Evolutionary conservation across 1,284 basidiomycete species (phyloP), one percentile per base, ranked within the genome.

Genomic region (Chalciporus sp.): DNA sequence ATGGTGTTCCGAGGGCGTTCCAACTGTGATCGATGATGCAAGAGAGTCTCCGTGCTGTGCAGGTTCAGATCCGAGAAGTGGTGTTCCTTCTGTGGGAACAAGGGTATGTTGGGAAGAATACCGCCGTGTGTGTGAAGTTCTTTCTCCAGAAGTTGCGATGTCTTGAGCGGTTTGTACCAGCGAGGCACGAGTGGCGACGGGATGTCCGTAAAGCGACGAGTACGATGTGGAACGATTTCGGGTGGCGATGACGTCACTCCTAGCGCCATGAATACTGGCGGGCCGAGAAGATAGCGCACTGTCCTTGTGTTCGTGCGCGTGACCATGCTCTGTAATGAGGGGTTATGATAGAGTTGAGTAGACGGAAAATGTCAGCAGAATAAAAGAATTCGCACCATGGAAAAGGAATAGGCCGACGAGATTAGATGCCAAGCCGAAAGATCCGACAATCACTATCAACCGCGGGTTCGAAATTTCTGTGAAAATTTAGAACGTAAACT

Each of bases 361-460:
- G n/a, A 20, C 20, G 20, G 49, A n/a, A 42, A 48, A 44, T 14
- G 17, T 17, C n/a, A 23, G 14, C n/a, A 17, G n/a, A 37, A 50
- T 9, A 27, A 23, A 17, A 1, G 53, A 14, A 52, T 33, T 73
- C 82, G 59, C 62, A 92, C 94, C 96, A 68, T 97, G 95, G 82
- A 99, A 99, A 54, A 99, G 78, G 76, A 96, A 90, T 26, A 99
- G 75, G 16, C 97, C 96, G 47, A 98, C 81, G 35, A 99, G 82
- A 68, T 99, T 99, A 37, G 94, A 96, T 0, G 88, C 82, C 7
- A 99, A 77, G 35, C 97, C 97, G 7, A 95, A 76, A 16, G 84
- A 87, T 16, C 97, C 97, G 27, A 99, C 96, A 26, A 96, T 74
- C 4, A 98, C 91, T 31, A 99, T 85, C 7, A 99, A 77, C 61